Base-by-base conservation (phyloP, 2,329 filamentous ascomycete genomes). In the Aureobasidium namibiae region DNA sequence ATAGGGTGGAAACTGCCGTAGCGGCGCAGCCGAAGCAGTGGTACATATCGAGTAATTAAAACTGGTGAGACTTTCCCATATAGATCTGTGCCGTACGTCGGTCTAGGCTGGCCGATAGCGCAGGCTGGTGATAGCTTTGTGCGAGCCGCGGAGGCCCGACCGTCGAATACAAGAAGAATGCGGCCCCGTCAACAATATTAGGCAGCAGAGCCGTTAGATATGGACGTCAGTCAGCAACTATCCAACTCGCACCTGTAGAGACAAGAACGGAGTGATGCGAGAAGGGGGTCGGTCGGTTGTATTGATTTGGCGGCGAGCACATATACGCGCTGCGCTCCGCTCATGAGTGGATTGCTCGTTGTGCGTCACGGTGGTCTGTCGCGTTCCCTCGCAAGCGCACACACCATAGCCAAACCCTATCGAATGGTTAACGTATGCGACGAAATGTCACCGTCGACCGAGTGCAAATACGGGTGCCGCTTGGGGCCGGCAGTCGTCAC, bases 81-180 rank as follows among this genome's bases (percentile, higher is more conserved):
- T 41, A 56, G 52, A 56, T 56, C 45, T 33, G 50, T 61, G 29
- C 38, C 38, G 48, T 64, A 66, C 29, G 63, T 18, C 21, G 66
- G 61, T 59, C 68, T 70, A 56, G 63, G 64, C 59, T 65, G 69
- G 53, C 65, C 69, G 53, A 63, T 60, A 56, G 53, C 54, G 42
- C 57, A 63, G 52, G 73, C 34, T 23, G 38, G 29, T 29, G 49
- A 54, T 54, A 33, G 34, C 50, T 54, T 54, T n/a, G n/a, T n/a
- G n/a, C n/a, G n/a, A n/a, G n/a, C n/a, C n/a, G n/a, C n/a, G n/a
- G n/a, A n/a, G n/a, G n/a, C n/a, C n/a, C n/a, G 73, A 62, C 18
- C 72, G 66, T 58, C 70, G 73, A 54, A 73, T 45, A 41, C 34
- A 34, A 50, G 36, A 54, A 42, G 36, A 21, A 31, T 44, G 21